phyloP scores from a whole-genome alignment of 1,284 basidiomycete genomes.

The Somion occarium region DNA sequence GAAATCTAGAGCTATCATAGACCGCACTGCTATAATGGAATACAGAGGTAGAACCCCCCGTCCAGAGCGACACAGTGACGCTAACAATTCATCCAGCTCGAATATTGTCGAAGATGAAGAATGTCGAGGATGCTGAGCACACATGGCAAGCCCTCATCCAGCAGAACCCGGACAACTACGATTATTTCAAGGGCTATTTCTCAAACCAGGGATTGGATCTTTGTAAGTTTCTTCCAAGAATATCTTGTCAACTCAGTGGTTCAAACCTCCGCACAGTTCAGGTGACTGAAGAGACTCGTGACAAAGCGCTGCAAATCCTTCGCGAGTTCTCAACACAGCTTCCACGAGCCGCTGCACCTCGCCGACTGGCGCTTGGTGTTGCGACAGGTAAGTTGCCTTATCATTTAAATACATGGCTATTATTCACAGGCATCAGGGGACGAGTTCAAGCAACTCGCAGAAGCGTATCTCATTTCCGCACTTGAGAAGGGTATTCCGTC shows the following conservation, averaged over 20 bases:
- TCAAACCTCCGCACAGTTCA: conserved; percentile 28
- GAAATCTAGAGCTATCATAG: conserved; percentile 63
- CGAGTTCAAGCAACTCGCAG: conserved; percentile 63
- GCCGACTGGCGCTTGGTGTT: conserved; percentile 66
- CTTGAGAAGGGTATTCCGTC: conserved; percentile 90
- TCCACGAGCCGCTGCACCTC: conserved; percentile 70
- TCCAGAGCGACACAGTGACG: conserved; percentile 16
- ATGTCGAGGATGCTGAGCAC: conserved; percentile 64
- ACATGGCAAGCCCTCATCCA: conserved; percentile 81
- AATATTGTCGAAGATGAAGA: conserved; percentile 61
- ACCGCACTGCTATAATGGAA: conserved; percentile 69
- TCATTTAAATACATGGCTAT: background rate
- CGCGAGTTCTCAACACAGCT: conserved; percentile 55
- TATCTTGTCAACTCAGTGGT: background rate
- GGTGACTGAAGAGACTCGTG: conserved; percentile 44
- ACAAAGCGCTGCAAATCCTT: conserved; percentile 54
- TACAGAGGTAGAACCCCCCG: conserved; percentile 51
- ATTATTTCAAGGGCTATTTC: conserved; percentile 79
- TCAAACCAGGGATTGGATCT: conserved; percentile 61
- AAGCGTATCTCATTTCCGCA: conserved; percentile 68
- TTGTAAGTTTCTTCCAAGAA: conserved; percentile 36
- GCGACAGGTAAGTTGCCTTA: conserved; percentile 39
- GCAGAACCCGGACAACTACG: conserved; percentile 81
- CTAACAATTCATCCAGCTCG: conserved; percentile 56
- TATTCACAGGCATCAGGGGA: conserved; percentile 46